phyloP scores from a whole-genome alignment of 2,329 filamentous ascomycete species.

The Aspergillus unguis region DNA sequence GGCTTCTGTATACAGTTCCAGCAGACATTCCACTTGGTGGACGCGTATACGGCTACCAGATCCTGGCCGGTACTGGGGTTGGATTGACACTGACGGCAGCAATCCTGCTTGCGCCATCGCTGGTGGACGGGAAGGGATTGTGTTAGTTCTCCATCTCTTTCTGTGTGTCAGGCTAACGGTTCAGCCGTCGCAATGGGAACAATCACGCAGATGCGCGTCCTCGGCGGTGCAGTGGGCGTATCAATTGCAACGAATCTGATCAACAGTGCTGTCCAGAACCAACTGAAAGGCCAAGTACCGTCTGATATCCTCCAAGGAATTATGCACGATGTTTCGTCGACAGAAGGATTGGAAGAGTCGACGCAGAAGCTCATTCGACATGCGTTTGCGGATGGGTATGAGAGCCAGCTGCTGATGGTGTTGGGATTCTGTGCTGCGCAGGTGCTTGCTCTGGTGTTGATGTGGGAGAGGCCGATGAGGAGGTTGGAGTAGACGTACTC shows the following conservation, averaged over 20 bases:
- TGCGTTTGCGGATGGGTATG: not conserved
- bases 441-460: not conserved
- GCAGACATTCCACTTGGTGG: not conserved
- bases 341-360: not conserved
- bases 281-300: not conserved
- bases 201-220: not conserved
- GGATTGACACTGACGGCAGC: not conserved
- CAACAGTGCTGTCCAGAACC: not conserved
- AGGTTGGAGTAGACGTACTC: not conserved
- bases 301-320: not conserved
- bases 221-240: not conserved
- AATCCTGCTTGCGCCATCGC: not conserved
- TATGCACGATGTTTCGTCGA: not conserved
- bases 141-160: not conserved
- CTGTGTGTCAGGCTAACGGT: not conserved
- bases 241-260: not conserved
- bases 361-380: not conserved
- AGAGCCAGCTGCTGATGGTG: not conserved
- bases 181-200: not conserved
- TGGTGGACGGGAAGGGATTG: not conserved
- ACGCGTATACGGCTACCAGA: slow-evolving; percentile 1
- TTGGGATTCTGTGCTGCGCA: not conserved
- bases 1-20: not conserved
- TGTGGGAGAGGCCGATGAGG: not conserved
- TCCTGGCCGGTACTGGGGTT: not conserved